Evolutionary conservation across 2,329 filamentous ascomycete genomes (phyloP).

Genomic region (Pyrenophora graminea): DNA sequence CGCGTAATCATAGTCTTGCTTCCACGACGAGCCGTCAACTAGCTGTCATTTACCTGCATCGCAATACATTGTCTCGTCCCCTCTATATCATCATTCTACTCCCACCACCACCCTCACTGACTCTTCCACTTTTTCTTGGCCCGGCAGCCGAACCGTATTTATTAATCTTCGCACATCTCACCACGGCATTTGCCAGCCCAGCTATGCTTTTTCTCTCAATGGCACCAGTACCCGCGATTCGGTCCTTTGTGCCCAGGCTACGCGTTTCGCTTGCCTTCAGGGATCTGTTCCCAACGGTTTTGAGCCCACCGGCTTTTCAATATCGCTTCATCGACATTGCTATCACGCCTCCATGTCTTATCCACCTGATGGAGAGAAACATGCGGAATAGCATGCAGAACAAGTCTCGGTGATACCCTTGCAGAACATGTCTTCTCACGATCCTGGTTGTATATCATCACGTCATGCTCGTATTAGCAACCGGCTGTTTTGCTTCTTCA

Average conservation of each 20-base stretch:
- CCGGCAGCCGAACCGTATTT: not conserved
- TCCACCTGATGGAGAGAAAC: slow-evolving; percentile 1
- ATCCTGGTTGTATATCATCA: not conserved
- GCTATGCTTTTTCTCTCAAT: too few relatives aligned
- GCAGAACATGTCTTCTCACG: not conserved
- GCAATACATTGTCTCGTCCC: slow-evolving; percentile 13
- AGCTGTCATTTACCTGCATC: slow-evolving; percentile 16
- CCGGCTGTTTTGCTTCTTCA: slow-evolving; percentile 8
- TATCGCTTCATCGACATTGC: slow-evolving; percentile 2
- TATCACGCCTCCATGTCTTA: slow-evolving; percentile 8
- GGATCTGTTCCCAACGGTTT: too few relatives aligned
- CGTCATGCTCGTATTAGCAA: not conserved
- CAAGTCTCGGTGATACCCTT: slow-evolving; percentile 6
- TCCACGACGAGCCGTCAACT: slow-evolving; percentile 10
- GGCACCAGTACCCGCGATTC: too few relatives aligned
- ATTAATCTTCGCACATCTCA: too few relatives aligned
- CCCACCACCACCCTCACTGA: slow-evolving; percentile 1
- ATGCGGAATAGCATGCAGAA: not conserved
- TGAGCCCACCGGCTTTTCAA: not conserved
- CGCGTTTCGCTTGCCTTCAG: too few relatives aligned
- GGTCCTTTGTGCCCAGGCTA: too few relatives aligned
- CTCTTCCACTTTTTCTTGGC: too few relatives aligned
- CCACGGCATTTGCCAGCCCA: too few relatives aligned
- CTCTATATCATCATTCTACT: too few relatives aligned
- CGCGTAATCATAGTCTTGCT: slow-evolving; percentile 19